These are phyloP conservation scores for Rhinocladiella similis DNA, from an alignment of 2,329 filamentous ascomycete genomes.

Conservation along the genomic window DNA sequence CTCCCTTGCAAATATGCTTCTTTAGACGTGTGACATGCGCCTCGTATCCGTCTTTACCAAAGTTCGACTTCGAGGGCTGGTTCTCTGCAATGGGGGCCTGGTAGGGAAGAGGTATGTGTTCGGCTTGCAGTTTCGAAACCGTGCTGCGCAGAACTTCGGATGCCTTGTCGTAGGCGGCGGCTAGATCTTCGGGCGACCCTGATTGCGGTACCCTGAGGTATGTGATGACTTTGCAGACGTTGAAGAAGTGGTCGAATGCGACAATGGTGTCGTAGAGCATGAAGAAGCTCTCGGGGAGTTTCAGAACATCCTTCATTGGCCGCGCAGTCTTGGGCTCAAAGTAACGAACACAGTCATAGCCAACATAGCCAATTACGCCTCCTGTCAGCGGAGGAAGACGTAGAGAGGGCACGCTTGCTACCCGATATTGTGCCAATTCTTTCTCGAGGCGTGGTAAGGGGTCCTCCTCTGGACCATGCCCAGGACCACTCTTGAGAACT, in stretches of 20 bases:
- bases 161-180: constrained; percentile 69
- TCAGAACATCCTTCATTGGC: constrained; percentile 81
- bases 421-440: constrained; percentile 75
- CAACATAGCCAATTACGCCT: constrained; percentile 93
- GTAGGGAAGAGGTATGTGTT: constrained; percentile 73
- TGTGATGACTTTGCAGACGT: constrained; percentile 88
- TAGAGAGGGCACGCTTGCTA: constrained; percentile 80
- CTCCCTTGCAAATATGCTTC: constrained; percentile 83
- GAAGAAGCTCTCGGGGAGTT: constrained; percentile 90
- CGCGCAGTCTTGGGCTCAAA: constrained; percentile 96
- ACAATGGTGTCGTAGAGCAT: constrained; percentile 96
- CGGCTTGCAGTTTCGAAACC: constrained; percentile 69
- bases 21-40: constrained; percentile 83
- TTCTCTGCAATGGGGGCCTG: constrained; percentile 72
- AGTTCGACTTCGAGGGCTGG: constrained; percentile 86
- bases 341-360: constrained; percentile 95
- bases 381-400: constrained; percentile 83
- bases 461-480: constrained; percentile 80
- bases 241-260: constrained; percentile 92
- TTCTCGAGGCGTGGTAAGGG: constrained; percentile 79
- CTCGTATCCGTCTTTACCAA: constrained; percentile 86
- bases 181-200: constrained; percentile 52
- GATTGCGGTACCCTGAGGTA: constrained; percentile 72
- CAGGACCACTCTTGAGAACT: constrained; percentile 81
- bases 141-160: constrained; percentile 64